Percentiles rank a stretch among this genome's conserved stretches.
These are phyloP conservation scores for Penicillium ucsense DNA, from an alignment of 495 filamentous ascomycete species.

Conservation along the genomic window DNA sequence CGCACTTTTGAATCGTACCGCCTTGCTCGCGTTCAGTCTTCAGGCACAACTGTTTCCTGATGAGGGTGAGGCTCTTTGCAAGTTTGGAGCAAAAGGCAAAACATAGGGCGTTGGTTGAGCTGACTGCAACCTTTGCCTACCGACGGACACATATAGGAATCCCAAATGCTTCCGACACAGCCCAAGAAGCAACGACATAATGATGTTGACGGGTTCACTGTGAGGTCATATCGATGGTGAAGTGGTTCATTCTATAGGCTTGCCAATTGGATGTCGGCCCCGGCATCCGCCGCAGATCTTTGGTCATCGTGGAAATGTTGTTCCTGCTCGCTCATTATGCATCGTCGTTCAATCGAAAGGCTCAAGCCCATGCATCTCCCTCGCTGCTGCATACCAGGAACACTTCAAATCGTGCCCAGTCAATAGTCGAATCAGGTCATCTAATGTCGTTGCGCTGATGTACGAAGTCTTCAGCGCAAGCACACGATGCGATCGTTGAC, in stretches of 20 bases:
- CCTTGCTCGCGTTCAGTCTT: too few species aligned
- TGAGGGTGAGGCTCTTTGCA: neutral
- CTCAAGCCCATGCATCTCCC: too few species aligned
- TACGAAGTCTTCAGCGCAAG: too few species aligned
- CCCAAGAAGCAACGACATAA: slow-evolving; percentile 17
- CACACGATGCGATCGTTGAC: too few species aligned
- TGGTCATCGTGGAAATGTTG: slow-evolving; percentile 5
- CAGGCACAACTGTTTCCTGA: neutral
- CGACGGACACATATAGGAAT: slow-evolving; percentile 8
- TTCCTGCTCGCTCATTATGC: too few species aligned
- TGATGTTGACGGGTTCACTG: slow-evolving; percentile 13
- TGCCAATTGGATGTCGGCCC: neutral
- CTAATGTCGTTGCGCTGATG: too few species aligned
- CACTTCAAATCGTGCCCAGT: too few species aligned
- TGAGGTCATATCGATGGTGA: slow-evolving; percentile 21
- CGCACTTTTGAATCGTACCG: too few species aligned
- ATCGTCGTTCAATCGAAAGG: too few species aligned
- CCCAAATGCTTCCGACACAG: slow-evolving; percentile 4
- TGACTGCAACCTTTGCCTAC: neutral
- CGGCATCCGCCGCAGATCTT: neutral
- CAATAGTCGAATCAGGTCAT: too few species aligned
- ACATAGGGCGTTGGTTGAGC: neutral
- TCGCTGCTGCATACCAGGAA: too few species aligned
- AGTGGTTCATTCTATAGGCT: slow-evolving; percentile 1
- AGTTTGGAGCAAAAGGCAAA: neutral